Evolutionary conservation across 305 asterid species (phyloP).

Genomic region (Stenogyne calaminthoides): DNA sequence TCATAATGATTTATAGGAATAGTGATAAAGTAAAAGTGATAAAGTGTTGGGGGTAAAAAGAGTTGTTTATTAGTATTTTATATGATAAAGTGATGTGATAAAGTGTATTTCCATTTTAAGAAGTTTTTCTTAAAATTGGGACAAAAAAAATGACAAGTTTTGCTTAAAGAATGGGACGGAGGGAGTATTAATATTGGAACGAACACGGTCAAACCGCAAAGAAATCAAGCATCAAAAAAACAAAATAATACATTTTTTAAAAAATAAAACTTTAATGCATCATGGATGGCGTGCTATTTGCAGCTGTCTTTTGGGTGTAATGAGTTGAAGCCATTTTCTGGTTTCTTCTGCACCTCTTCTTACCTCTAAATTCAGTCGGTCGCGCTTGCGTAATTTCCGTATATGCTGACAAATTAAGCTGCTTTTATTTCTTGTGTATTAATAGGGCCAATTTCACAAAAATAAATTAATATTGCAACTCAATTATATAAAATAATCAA

Average conservation of each 20-base stretch:
- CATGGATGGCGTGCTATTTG: background rate
- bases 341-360: constrained; percentile 13
- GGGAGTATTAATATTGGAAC: too few relatives aligned
- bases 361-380: constrained; percentile 9
- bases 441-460: background rate
- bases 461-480: background rate
- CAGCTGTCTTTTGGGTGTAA: constrained; percentile 36
- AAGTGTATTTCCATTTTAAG: too few relatives aligned
- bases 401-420: constrained; percentile 8
- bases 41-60: too few relatives aligned
- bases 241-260: background rate
- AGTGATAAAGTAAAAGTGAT: too few relatives aligned
- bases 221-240: constrained; percentile 9
- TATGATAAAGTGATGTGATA: too few relatives aligned
- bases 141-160: too few relatives aligned
- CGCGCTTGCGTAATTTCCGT: background rate
- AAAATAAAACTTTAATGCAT: constrained; percentile 24
- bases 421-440: background rate
- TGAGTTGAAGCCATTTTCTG: too few relatives aligned
- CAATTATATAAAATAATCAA: background rate
- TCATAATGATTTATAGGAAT: too few relatives aligned
- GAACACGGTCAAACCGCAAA: background rate
- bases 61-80: too few relatives aligned
- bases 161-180: too few relatives aligned
- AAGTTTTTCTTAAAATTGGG: too few relatives aligned